Percentiles rank a stretch among this genome's conserved stretches.
These are phyloP conservation scores for Hypoxylon sp. DNA, from an alignment of 2,329 filamentous ascomycete species.

Conservation along the genomic window DNA sequence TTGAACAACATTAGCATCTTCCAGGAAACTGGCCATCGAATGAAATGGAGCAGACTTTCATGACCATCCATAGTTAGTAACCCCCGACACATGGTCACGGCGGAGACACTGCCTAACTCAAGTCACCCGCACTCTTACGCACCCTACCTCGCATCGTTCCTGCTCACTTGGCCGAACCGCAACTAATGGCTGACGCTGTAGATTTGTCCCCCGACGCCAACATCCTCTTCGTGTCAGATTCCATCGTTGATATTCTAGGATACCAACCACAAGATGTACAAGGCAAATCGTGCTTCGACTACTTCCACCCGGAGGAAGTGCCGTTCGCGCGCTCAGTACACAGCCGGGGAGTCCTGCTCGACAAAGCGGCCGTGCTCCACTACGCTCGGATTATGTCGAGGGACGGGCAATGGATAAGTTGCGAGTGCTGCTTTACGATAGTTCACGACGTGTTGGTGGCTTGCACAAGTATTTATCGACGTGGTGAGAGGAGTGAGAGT, in stretches of 20 bases:
- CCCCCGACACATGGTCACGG: conserved; percentile 33
- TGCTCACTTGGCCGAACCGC: conserved; percentile 22
- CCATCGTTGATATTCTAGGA: conserved; percentile 77
- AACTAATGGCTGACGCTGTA: conserved; percentile 53
- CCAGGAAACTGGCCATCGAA: conserved; percentile 41
- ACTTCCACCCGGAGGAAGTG: conserved; percentile 85
- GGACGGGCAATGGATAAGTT: conserved; percentile 78
- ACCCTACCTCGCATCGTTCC: conserved; percentile 22
- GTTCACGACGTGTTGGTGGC: conserved; percentile 90
- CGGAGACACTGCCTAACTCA: conserved; percentile 7
- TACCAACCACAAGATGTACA: conserved; percentile 81
- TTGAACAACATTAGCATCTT: conserved; percentile 43
- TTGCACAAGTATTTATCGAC: conserved; percentile 81
- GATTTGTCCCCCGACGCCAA: conserved; percentile 81
- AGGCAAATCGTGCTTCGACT: conserved; percentile 83
- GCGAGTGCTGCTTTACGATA: conserved; percentile 90
- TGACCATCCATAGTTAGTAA: conserved; percentile 85
- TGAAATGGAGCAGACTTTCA: conserved; percentile 85
- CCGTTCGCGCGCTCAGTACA: conserved; percentile 80
- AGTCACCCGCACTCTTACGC: conserved; percentile 5
- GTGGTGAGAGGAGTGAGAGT: conserved; percentile 79
- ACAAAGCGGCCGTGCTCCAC: conserved; percentile 86
- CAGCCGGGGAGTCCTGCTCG: conserved; percentile 77
- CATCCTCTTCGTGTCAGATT: conserved; percentile 86
- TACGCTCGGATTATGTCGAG: conserved; percentile 79